A percentile compares a stretch with the other conserved stretches of the same genome.
phyloP scores from a whole-genome alignment of 2,329 filamentous ascomycete genomes.

The Ophiosphaerella korrae region DNA sequence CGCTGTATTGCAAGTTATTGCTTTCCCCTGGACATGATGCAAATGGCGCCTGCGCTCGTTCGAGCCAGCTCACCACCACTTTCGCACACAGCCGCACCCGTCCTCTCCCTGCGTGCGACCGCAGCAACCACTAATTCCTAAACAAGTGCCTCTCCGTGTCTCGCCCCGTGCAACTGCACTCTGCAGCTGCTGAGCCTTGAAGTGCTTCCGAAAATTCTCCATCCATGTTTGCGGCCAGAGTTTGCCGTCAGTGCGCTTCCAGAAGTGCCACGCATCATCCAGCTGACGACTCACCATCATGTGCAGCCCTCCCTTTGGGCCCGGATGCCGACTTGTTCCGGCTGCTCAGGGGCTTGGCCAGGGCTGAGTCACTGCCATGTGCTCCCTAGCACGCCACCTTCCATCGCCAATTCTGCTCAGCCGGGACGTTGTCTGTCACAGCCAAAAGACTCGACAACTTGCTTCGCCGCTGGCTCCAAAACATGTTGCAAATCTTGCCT shows the following conservation, averaged over 20 bases:
- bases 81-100: background rate
- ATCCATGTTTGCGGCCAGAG: slow-evolving; percentile 7
- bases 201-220: slow-evolving; percentile 12
- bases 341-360: slow-evolving; percentile 13
- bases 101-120: slow-evolving; percentile 1
- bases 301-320: slow-evolving; percentile 11
- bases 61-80: slow-evolving; percentile 14
- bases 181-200: slow-evolving; percentile 1
- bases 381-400: slow-evolving; percentile 1
- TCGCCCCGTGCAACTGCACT: background rate
- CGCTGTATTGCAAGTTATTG: background rate
- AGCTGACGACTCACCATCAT: slow-evolving; percentile 18
- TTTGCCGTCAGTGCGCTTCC: slow-evolving; percentile 20
- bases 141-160: background rate
- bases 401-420: slow-evolving; percentile 8
- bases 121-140: slow-evolving; percentile 6
- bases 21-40: slow-evolving; percentile 21
- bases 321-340: slow-evolving; percentile 23
- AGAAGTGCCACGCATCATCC: slow-evolving; percentile 19
- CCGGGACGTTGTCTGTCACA: slow-evolving; percentile 10
- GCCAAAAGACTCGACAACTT: slow-evolving; percentile 20
- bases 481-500: slow-evolving; percentile 16
- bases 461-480: slow-evolving; percentile 3
- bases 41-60: slow-evolving; percentile 22
- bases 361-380: slow-evolving; percentile 33